Percentiles rank a stretch among this genome's conserved stretches.
Conservation (phyloP, 495 filamentous ascomycete species). For the Aspergillus incahuasiensis region DNA sequence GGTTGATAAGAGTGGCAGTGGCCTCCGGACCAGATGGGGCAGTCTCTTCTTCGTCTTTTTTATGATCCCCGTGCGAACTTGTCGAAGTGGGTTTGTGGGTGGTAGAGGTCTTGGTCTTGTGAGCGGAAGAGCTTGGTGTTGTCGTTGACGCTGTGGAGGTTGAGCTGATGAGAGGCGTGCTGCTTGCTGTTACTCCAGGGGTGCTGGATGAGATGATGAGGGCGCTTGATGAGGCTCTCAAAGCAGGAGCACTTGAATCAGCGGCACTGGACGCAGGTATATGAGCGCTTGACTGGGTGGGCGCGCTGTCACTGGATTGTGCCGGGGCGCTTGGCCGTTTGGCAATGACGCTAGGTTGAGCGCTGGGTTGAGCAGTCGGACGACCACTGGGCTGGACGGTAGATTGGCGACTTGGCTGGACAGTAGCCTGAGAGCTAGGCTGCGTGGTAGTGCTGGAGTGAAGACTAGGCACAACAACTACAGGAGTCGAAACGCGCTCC, state of each 20-base stretch:
- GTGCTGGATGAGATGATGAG: not conserved
- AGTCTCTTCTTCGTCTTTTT: not conserved
- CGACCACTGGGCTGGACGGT: not conserved
- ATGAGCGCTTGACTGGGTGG: not conserved
- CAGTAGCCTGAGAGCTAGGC: not conserved
- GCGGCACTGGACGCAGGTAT: conserved; percentile 1
- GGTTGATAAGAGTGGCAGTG: conserved; percentile 18
- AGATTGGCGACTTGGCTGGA: not conserved
- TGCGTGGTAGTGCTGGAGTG: not conserved
- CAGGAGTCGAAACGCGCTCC: not conserved
- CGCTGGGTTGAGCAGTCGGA: not conserved
- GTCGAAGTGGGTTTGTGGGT: conserved; percentile 8
- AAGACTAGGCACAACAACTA: not conserved
- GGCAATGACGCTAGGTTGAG: not conserved
- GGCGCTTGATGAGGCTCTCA: not conserved
- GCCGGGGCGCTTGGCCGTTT: not conserved
- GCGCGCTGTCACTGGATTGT: not conserved
- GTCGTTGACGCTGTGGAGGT: conserved; percentile 4
- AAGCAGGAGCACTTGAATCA: conserved; percentile 1
- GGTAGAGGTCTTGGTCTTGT: conserved; percentile 5
- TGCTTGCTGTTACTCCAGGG: conserved; percentile 6
- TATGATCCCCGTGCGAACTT: not conserved
- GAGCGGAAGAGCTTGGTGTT: conserved; percentile 6
- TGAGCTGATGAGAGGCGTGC: not conserved
- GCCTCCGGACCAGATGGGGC: not conserved